Conservation (phyloP, 2,329 filamentous ascomycete species). For the Xylaria sp. region DNA sequence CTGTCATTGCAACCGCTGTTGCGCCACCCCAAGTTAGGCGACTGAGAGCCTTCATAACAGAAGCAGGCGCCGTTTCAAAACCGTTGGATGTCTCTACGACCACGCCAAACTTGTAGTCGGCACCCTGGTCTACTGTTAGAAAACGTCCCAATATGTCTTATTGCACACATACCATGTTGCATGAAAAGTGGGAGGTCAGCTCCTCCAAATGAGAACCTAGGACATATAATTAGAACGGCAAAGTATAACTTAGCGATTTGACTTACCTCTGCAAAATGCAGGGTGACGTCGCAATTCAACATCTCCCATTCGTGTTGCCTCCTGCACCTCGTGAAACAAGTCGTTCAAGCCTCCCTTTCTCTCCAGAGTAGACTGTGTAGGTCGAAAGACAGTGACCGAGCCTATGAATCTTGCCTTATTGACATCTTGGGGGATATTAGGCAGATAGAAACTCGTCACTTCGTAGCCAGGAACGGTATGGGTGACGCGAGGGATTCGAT, state of each 20-base stretch:
- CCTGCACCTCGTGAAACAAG: constrained; percentile 65
- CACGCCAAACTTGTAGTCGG: constrained; percentile 74
- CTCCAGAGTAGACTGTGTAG: constrained; percentile 63
- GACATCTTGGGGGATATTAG: constrained; percentile 50
- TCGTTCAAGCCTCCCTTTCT: constrained; percentile 68
- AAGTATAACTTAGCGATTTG: constrained; percentile 36
- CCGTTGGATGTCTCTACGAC: constrained; percentile 59
- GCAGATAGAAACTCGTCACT: constrained; percentile 51
- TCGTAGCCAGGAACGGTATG: constrained; percentile 51
- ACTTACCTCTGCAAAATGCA: constrained; percentile 51
- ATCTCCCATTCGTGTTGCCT: constrained; percentile 44
- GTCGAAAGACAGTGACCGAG: constrained; percentile 65
- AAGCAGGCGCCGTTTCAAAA: constrained; percentile 61
- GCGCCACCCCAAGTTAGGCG: constrained; percentile 67
- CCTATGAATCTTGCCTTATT: constrained; percentile 55
- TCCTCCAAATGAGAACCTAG: constrained; percentile 54
- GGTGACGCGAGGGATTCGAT: neutral
- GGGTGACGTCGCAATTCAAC: constrained; percentile 60
- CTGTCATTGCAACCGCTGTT: constrained; percentile 51
- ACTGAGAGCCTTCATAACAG: constrained; percentile 62
- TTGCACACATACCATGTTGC: constrained; percentile 60
- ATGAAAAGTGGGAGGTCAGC: constrained; percentile 63
- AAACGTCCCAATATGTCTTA: neutral
- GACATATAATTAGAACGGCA: constrained; percentile 38
- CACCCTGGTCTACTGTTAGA: constrained; percentile 59